Evolutionary conservation across 163 green algal genomes (phyloP).

Genomic region (Chlorella variabilis): DNA sequence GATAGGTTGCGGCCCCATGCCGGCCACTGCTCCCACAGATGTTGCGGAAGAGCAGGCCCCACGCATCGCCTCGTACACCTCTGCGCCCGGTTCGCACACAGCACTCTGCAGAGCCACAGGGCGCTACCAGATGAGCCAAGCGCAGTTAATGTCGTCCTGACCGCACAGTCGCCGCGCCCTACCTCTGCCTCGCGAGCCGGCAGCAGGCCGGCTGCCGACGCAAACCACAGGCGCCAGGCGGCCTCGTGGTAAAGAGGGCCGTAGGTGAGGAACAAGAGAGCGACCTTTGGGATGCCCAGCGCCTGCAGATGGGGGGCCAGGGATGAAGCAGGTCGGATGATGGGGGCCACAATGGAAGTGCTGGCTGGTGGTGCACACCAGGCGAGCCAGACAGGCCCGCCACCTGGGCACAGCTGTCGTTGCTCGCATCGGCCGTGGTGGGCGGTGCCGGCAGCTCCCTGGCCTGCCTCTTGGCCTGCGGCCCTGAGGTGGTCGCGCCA

Average conservation of each 20-base stretch:
- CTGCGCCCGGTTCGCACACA: background rate
- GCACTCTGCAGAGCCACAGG: background rate
- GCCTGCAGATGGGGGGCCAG: constrained; percentile 8
- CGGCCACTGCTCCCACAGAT: too few relatives aligned
- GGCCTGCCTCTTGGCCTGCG: background rate
- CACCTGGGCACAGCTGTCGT: constrained; percentile 26
- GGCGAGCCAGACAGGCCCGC: background rate
- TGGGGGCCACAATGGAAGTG: background rate
- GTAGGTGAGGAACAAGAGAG: constrained; percentile 51
- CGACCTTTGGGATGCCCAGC: constrained; percentile 42
- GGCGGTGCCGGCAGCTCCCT: background rate
- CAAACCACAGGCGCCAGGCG: constrained; percentile 47
- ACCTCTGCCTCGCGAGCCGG: background rate
- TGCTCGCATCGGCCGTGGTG: background rate
- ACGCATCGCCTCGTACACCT: background rate
- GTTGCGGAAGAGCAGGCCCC: background rate
- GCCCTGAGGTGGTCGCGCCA: background rate
- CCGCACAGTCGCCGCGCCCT: background rate
- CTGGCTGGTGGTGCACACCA: background rate
- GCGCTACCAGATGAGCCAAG: background rate
- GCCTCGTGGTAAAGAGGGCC: constrained; percentile 38
- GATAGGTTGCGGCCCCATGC: background rate
- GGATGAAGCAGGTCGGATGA: background rate
- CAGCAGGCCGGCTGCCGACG: constrained; percentile 35
- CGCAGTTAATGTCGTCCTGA: too few relatives aligned